phyloP scores from a whole-genome alignment of 257 asterid species.

The Plantago major region DNA sequence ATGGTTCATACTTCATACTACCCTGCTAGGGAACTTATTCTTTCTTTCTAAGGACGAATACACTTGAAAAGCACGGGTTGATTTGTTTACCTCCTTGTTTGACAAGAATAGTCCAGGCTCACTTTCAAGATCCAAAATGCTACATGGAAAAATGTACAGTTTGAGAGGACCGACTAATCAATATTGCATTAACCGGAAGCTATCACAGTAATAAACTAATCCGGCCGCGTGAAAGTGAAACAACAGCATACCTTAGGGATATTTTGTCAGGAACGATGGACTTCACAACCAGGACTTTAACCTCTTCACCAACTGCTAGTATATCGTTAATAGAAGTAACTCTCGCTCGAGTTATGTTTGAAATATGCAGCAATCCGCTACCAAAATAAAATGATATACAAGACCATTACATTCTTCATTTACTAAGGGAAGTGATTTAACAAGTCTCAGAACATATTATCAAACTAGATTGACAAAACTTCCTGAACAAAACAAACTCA shows the following conservation, averaged over 20 bases:
- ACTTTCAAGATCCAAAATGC: slow-evolving; percentile 86
- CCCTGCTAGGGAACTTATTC: not conserved
- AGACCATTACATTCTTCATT: not conserved
- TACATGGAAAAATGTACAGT: slow-evolving; percentile 33
- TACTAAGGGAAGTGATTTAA: not conserved
- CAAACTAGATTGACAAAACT: slow-evolving; percentile 1
- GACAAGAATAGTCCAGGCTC: slow-evolving; percentile 81
- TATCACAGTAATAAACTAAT: not conserved
- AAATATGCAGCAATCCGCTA: slow-evolving; percentile 92
- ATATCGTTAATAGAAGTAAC: slow-evolving; percentile 56
- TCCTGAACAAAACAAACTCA: not conserved
- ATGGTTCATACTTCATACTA: not conserved
- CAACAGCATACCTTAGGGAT: slow-evolving; percentile 67
- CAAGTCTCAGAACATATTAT: slow-evolving; percentile 7
- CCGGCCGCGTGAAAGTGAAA: not conserved
- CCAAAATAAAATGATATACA: slow-evolving; percentile 14
- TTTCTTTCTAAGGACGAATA: not conserved
- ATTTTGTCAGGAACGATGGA: slow-evolving; percentile 76
- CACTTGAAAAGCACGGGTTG: slow-evolving; percentile 1
- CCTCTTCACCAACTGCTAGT: slow-evolving; percentile 68
- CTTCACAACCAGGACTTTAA: slow-evolving; percentile 78
- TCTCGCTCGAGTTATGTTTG: slow-evolving; percentile 55
- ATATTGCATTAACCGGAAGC: no score
- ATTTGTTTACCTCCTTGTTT: slow-evolving; percentile 60
- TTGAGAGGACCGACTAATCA: slow-evolving; percentile 4